Evolutionary conservation across 208 protist genomes (phyloP).

Genomic region (Acanthamoeba polyphaga): DNA sequence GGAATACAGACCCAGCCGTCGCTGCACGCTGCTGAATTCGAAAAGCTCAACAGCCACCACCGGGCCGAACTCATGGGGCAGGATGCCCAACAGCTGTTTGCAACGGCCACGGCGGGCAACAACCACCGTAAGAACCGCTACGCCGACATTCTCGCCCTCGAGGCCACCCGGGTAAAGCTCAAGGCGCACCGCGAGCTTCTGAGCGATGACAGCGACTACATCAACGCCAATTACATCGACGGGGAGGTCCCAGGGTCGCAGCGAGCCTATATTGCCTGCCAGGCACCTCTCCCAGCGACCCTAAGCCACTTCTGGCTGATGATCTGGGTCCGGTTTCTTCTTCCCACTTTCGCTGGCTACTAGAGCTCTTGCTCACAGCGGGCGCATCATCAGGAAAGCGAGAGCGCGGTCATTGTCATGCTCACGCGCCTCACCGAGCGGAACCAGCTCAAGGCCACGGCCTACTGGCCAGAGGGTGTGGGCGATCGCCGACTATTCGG

Average conservation of each 20-base stretch:
- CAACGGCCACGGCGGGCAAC: background rate
- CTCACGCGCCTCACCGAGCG: slow-evolving; percentile 70
- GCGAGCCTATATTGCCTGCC: slow-evolving; percentile 58
- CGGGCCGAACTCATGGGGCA: background rate
- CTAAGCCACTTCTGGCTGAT: slow-evolving; percentile 73
- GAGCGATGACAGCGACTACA: slow-evolving; percentile 46
- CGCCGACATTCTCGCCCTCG: slow-evolving; percentile 6
- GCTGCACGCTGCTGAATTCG: slow-evolving; percentile 5
- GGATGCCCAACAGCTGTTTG: background rate
- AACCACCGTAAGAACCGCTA: slow-evolving; percentile 56
- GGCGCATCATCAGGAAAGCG: background rate
- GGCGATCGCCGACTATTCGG: background rate
- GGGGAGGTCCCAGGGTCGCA: background rate
- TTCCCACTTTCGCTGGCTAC: background rate
- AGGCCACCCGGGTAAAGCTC: background rate
- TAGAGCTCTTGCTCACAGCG: background rate
- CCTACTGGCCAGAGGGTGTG: slow-evolving; percentile 37
- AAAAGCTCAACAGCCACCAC: background rate
- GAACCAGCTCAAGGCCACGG: background rate
- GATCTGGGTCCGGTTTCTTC: background rate
- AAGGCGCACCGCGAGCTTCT: background rate
- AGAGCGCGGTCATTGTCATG: slow-evolving; percentile 76
- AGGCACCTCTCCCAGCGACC: slow-evolving; percentile 62
- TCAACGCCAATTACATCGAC: slow-evolving; percentile 74
- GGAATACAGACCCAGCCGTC: background rate